phyloP scores from a whole-genome alignment of 768 basidiomycete species.

The Dentipellis fragilis region DNA sequence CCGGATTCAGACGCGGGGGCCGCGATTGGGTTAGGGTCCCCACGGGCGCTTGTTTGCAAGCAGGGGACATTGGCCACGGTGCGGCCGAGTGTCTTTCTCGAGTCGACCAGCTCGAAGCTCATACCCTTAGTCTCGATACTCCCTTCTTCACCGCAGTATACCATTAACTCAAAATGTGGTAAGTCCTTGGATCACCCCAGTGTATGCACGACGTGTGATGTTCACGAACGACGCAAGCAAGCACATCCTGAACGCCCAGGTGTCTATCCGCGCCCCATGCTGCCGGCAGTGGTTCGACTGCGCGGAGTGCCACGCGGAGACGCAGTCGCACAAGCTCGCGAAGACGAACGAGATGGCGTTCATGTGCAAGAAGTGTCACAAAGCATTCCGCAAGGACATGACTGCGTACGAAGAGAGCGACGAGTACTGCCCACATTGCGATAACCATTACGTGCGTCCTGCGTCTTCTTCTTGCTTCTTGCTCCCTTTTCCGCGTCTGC shows the following conservation, averaged over 20 bases:
- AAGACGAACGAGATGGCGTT: conserved; percentile 82
- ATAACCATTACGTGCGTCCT: conserved; percentile 86
- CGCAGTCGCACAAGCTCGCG: conserved; percentile 58
- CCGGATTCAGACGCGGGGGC: too few species aligned
- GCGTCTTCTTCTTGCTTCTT: not conserved
- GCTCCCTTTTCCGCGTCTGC: not conserved
- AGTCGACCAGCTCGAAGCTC: too few species aligned
- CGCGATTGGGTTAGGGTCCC: too few species aligned
- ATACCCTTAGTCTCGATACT: too few species aligned
- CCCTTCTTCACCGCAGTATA: too few species aligned
- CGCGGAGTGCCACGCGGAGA: conserved; percentile 87
- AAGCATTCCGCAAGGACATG: conserved; percentile 97
- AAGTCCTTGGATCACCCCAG: too few species aligned
- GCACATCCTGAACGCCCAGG: conserved; percentile 94
- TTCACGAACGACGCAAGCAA: conserved; percentile 42
- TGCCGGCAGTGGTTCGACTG: conserved; percentile 99
- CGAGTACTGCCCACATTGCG: conserved; percentile 96
- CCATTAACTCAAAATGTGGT: too few species aligned
- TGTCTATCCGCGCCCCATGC: conserved; percentile 91
- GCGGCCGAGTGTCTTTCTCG: too few species aligned
- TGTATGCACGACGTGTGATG: too few species aligned
- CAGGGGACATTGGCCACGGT: not conserved
- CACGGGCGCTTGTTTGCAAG: too few species aligned
- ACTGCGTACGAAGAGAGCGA: conserved; percentile 86
- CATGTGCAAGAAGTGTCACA: conserved; percentile 84